Conservation (phyloP, 768 basidiomycete species). For the Tylopilus balloui region DNA sequence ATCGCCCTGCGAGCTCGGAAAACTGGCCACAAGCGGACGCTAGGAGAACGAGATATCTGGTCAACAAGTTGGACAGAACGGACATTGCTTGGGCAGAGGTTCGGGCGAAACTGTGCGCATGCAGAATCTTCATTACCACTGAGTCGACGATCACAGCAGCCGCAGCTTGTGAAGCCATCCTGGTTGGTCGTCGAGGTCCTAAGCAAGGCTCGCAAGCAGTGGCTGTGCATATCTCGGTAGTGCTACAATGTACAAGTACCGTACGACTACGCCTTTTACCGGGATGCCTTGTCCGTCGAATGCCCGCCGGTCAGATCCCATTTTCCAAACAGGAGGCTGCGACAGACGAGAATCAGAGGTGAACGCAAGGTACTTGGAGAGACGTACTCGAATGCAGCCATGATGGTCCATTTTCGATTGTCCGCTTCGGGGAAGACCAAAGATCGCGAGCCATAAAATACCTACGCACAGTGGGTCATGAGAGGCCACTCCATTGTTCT, state of each 20-base stretch:
- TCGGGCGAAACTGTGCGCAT: constrained; percentile 73
- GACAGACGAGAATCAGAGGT: constrained; percentile 5
- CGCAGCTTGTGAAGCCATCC: constrained; percentile 38
- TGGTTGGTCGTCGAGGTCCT: background rate
- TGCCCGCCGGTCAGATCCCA: constrained; percentile 35
- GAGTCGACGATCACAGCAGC: constrained; percentile 63
- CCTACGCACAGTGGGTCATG: constrained; percentile 37
- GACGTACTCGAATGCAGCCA: constrained; percentile 85
- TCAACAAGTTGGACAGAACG: constrained; percentile 69
- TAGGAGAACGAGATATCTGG: constrained; percentile 66
- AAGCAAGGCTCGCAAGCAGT: background rate
- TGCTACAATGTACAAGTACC: background rate
- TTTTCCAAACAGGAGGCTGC: constrained; percentile 41
- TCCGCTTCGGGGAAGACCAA: constrained; percentile 93
- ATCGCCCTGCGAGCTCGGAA: constrained; percentile 71
- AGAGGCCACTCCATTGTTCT: background rate
- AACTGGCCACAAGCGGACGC: constrained; percentile 66
- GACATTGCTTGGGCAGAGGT: constrained; percentile 68
- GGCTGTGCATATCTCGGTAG: constrained; percentile 7
- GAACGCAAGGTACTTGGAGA: background rate
- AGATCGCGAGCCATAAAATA: constrained; percentile 90
- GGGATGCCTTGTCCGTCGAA: constrained; percentile 11
- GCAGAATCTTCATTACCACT: constrained; percentile 63
- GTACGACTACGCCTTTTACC: background rate
- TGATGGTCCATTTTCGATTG: constrained; percentile 96